A percentile compares a stretch with the other conserved stretches of the same genome.
Evolutionary conservation across 441 rosid genomes (phyloP).

Genomic region (Adansonia madagascariensis): DNA sequence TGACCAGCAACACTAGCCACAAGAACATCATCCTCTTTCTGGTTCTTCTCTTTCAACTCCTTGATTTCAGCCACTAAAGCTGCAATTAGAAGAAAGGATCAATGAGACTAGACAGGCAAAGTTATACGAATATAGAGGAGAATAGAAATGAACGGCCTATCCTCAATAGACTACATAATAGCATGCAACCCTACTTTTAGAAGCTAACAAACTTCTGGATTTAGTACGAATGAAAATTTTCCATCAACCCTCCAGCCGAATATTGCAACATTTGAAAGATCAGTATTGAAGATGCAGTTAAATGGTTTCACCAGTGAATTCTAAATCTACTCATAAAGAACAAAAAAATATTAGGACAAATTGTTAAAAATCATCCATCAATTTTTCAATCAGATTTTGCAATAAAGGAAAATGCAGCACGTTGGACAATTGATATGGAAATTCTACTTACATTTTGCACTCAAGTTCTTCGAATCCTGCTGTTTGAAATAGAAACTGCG

Average conservation of each 20-base stretch:
- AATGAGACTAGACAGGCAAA: not conserved
- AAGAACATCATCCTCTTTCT: constrained; percentile 33
- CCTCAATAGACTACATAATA: constrained; percentile 7
- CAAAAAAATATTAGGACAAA: not conserved
- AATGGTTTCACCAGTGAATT: not conserved
- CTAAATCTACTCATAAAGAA: not conserved
- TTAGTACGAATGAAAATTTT: not conserved
- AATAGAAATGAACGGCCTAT: not conserved
- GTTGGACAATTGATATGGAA: not conserved
- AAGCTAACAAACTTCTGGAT: constrained; percentile 2
- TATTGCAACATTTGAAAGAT: not conserved
- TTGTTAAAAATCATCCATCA: not conserved
- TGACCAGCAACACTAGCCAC: constrained; percentile 29
- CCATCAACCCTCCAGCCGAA: not conserved
- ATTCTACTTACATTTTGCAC: constrained; percentile 76
- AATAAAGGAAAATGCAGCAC: not conserved
- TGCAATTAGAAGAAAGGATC: constrained; percentile 31
- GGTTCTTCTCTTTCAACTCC: constrained; percentile 67
- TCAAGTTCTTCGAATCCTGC: constrained; percentile 97
- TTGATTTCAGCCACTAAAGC: constrained; percentile 89
- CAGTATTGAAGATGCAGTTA: not conserved
- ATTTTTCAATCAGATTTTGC: not conserved
- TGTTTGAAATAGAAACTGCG: constrained; percentile 99
- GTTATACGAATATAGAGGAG: not conserved
- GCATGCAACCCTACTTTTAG: not conserved